Percentiles rank a stretch among this genome's conserved stretches.
Evolutionary conservation across 2,329 filamentous ascomycete species (phyloP).

Genomic region (Grosmannia huntii): DNA sequence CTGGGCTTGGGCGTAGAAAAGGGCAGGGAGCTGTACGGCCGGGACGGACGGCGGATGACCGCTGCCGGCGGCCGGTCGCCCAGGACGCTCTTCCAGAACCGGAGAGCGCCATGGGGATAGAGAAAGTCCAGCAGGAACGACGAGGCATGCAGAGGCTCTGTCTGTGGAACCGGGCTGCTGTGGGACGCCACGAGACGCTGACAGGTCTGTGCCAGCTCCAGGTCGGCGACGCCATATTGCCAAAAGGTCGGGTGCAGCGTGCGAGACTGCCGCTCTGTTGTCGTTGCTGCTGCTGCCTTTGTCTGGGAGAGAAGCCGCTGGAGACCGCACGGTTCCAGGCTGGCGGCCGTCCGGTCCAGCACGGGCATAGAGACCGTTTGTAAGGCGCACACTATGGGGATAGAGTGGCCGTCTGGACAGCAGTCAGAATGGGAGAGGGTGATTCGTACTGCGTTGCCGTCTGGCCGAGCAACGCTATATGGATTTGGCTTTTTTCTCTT

Average conservation of each 20-base stretch:
- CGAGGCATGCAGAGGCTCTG: slow-evolving; percentile 28
- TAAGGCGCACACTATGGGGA: background rate
- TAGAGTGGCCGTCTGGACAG: background rate
- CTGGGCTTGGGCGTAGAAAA: background rate
- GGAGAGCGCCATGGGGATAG: slow-evolving; percentile 33
- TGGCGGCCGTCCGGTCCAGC: slow-evolving; percentile 45
- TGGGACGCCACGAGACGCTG: slow-evolving; percentile 13
- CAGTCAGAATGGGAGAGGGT: background rate
- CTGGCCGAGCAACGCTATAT: background rate
- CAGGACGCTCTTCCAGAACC: slow-evolving; percentile 24
- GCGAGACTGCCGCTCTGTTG: slow-evolving; percentile 20
- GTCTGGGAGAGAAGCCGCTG: slow-evolving; percentile 35
- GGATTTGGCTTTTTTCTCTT: background rate
- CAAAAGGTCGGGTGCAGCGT: slow-evolving; percentile 38
- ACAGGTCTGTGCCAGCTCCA: slow-evolving; percentile 30
- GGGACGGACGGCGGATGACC: slow-evolving; percentile 5
- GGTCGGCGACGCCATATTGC: slow-evolving; percentile 38
- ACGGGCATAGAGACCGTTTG: slow-evolving; percentile 24
- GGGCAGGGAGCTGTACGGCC: background rate
- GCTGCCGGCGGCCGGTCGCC: background rate
- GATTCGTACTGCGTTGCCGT: background rate
- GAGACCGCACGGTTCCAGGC: slow-evolving; percentile 42
- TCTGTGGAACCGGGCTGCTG: slow-evolving; percentile 15
- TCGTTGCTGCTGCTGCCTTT: slow-evolving; percentile 17
- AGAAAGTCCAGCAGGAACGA: slow-evolving; percentile 42